These are phyloP conservation scores for Sporothrix pallida DNA, from an alignment of 2,329 filamentous ascomycete species.

Conservation along the genomic window DNA sequence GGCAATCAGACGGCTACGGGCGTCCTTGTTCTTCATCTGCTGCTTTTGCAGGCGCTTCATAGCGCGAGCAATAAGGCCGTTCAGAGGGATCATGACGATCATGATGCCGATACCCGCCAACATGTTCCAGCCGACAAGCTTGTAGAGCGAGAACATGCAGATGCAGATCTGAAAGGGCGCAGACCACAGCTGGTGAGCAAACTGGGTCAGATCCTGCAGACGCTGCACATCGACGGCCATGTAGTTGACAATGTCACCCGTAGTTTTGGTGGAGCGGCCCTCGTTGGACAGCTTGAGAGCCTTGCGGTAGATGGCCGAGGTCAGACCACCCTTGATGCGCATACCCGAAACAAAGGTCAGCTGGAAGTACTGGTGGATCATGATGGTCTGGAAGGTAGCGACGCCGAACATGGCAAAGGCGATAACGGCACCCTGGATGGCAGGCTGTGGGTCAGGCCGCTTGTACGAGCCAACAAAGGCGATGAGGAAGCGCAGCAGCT, in stretches of 20 bases:
- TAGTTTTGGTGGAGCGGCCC: conserved; percentile 84
- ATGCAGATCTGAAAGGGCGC: conserved; percentile 95
- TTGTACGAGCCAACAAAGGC: conserved; percentile 80
- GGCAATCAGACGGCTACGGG: conserved; percentile 88
- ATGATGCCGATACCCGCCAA: conserved; percentile 93
- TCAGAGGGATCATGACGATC: conserved; percentile 96
- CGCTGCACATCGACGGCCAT: conserved; percentile 99
- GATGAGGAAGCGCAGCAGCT: conserved; percentile 84
- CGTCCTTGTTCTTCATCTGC: conserved; percentile 99
- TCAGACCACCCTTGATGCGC: conserved; percentile 90
- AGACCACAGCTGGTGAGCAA: conserved; percentile 93
- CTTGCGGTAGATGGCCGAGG: conserved; percentile 91
- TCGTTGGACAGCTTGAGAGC: conserved; percentile 90
- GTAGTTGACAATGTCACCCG: conserved; percentile 98
- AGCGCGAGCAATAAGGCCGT: conserved; percentile 85
- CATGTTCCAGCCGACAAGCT: conserved; percentile 94
- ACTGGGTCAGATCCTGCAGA: conserved; percentile 92
- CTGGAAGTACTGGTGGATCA: conserved; percentile 97
- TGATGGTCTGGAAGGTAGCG: conserved; percentile 83
- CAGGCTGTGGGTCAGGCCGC: conserved; percentile 69
- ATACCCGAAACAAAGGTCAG: conserved; percentile 93
- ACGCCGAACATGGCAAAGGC: conserved; percentile 90
- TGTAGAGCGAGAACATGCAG: conserved; percentile 94
- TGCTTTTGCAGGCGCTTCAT: conserved; percentile 95
- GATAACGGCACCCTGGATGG: conserved; percentile 84